Evolutionary conservation across 164 flowering plant species (phyloP), one percentile per base, ranked within the genome.

Genomic region (Cinnamomum chago): DNA sequence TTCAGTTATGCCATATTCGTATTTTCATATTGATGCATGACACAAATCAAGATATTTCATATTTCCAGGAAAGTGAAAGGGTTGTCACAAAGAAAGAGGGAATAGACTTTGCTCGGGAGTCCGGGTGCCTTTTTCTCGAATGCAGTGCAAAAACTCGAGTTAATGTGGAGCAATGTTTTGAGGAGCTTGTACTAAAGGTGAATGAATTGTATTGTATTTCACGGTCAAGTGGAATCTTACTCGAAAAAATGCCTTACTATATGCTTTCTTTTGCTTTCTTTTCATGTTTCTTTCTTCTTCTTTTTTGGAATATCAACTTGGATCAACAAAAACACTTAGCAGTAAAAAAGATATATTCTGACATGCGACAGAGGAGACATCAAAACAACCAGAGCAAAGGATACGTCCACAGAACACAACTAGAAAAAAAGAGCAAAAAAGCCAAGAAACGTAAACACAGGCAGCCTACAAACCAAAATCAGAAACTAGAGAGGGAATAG

Each of bases 131-230:
- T 33, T 92, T 85, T 70, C 74, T 89, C 3, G 97, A 92, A 78
- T 90, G 97, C 71, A 92, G 97, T 82, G 97, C 97, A 65, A 92
- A 90, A 81, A 90, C 94, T 77, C 84, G 90, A 71, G 89, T 85
- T 5, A 92, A 92, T 78, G 94, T 90, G 1, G 85, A 90, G 84
- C 90, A 89, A 70, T 90, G 93, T 76, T 92, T 90, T 77, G 97
- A 92, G 76, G 94, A 92, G 82, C 92, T 92, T 81, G 92, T 90
- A 17, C 70, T 89, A 15, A 92, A 92, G 97, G 94, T 90, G 14
- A 12, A 11, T 15, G 9, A 14, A 18, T 30, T 30, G 35, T 67
- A 20, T 13, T 67, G 22, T 25, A 67, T 67, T 28, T 67, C 35
- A 15, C 17, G 11, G 5, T 18, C 69, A 30, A 17, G 22, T 30